Base-by-base conservation (phyloP, 306 rosid genomes). In the Prunus dulcis region DNA sequence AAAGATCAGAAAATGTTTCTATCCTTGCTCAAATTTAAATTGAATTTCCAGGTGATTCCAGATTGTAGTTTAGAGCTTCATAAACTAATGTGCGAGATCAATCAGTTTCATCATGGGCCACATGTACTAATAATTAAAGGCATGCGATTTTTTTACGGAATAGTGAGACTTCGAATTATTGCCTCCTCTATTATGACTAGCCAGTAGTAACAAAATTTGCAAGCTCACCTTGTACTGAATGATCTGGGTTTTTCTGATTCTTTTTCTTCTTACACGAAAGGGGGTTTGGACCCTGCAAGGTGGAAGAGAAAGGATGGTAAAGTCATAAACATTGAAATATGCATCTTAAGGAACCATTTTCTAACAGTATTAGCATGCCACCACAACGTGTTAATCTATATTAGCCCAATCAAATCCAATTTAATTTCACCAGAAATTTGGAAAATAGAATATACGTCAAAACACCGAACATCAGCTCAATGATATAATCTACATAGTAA, bases 191-290 rank as follows among this genome's bases (percentile, higher is more conserved):
- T 32, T 32, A 49, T 30, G 58, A 45, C 62, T 34, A 32, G 22
- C 8, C 62, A 11, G 63, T n/a, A 32, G 27, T 52, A 30, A 41
- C 10, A 12, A 45, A 27, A 49, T 30, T 47, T 49, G 41, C 41
- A 79, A 74, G 56, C 60, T 79, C 74, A 88, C 98, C 97, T 91
- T 91, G 88, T 15, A 2, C 51, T 7, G 79, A 56, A 46, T 67
- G 67, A 47, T 81, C 83, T 71, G 83, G 81, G 63, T 66, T 88
- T 82, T 78, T 85, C 30, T 2, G 67, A 25, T 51, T 83, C 87
- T 90, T 91, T 84, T 89, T 89, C 87, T 86, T 89, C 89, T 84
- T 84, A 83, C 93, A 87, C 14, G 98, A 93, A 78, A 91, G 96
- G 34, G 98, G 97, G 76, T 93, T 93, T 63, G 97, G 98, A 74